Base-by-base conservation (phyloP, 139 green algal genomes). In the Chlamydomonas sp. region DNA sequence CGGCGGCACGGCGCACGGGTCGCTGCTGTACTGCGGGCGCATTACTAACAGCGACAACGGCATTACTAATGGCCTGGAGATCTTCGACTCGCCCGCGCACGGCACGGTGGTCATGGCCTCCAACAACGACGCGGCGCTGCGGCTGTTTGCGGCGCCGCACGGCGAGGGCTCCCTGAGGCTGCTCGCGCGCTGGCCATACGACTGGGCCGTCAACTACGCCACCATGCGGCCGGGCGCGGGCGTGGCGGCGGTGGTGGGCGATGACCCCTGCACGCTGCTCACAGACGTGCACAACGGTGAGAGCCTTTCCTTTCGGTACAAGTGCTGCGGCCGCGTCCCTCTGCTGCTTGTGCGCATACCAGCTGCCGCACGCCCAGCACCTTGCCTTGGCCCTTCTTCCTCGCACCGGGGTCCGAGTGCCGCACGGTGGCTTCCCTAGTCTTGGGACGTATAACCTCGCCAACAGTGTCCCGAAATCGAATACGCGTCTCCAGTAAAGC, bases 11-110 rank as follows among this genome's bases (percentile, higher is more conserved):
- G 31, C 8, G 9, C 57, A 62, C 49, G 57, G 74, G 12, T 10
- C 49, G 63, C 83, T 94, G 77, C 74, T 90, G n/a, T 88, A 92
- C 83, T 83, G 87, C 77, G 86, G 83, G 16, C 77, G 85, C 61
- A 88, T 91, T n/a, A 93, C 88, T 14, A 64, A 59, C 88, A 93
- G 89, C 74, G 97, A 98, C 63, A 99, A 99, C 83, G 95, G 94
- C 76, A 99, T 99, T 91, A 99, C 97, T 1, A 99, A 99, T 87
- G 97, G 94, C 3, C 93, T 99, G 2, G 97, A 98, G 88, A 91
- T 99, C 58, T 97, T 93, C 68, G n/a, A 79, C 31, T 78, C 67
- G 57, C 69, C 57, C 20, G 6, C 64, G 15, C 67, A 63, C 16
- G 83, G 80, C 66, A 85, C 76, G 14, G 88, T 88, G 72, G 68